Conservation (phyloP, 1,284 basidiomycete species). For the Pseudomicrostroma phylloplanum region DNA sequence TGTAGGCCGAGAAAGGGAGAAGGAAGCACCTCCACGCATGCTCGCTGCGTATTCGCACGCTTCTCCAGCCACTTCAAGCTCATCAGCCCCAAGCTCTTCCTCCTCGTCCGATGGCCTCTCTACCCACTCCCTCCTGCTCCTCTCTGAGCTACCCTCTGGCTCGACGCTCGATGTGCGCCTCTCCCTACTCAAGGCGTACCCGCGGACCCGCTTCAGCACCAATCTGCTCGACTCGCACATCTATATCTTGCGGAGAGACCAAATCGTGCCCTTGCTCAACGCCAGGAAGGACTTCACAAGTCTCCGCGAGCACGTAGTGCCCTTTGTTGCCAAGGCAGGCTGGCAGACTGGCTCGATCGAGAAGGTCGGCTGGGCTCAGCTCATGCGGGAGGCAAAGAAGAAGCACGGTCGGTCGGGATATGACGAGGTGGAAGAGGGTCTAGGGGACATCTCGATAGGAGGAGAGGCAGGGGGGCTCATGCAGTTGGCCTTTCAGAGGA, state of each 20-base stretch:
- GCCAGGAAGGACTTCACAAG: slow-evolving; percentile 35
- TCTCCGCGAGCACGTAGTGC: slow-evolving; percentile 42
- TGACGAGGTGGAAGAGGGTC: slow-evolving; percentile 1
- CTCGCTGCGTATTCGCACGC: slow-evolving; percentile 31
- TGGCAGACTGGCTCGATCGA: slow-evolving; percentile 40
- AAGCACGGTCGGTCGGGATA: not conserved
- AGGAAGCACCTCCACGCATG: slow-evolving; percentile 42
- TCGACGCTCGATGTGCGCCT: slow-evolving; percentile 40
- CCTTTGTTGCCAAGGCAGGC: slow-evolving; percentile 41
- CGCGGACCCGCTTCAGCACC: slow-evolving; percentile 36
- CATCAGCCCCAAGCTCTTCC: slow-evolving; percentile 7
- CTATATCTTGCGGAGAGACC: slow-evolving; percentile 37
- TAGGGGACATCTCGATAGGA: not conserved
- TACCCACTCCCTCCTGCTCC: slow-evolving; percentile 29
- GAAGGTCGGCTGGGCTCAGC: slow-evolving; percentile 37
- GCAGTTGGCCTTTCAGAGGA: not conserved
- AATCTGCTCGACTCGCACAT: slow-evolving; percentile 42
- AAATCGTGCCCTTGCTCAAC: slow-evolving; percentile 35
- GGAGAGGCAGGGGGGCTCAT: not conserved
- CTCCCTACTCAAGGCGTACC: slow-evolving; percentile 36
- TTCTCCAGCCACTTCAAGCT: slow-evolving; percentile 16
- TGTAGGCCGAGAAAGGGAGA: slow-evolving; percentile 44
- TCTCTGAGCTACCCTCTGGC: slow-evolving; percentile 37
- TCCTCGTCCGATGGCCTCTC: slow-evolving; percentile 14
- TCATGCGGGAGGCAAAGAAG: slow-evolving; percentile 2